phyloP scores from a whole-genome alignment of 2,329 filamentous ascomycete species.

The Xylariaceae sp. region DNA sequence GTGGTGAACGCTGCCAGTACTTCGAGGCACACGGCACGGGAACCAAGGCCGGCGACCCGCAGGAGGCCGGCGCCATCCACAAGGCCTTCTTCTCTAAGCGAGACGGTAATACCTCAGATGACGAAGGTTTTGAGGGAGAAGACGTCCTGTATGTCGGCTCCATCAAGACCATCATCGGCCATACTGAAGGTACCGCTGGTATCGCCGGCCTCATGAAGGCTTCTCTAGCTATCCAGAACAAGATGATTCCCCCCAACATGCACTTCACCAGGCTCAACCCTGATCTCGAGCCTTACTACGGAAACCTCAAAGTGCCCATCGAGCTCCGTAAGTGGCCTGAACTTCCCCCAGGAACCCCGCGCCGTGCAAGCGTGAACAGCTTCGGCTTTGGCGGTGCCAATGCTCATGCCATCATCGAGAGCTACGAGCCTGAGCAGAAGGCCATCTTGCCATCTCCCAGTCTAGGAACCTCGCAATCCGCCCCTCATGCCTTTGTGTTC shows the following conservation, averaged over 20 bases:
- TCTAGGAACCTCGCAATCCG: neutral
- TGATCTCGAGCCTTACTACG: constrained; percentile 4
- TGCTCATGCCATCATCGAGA: constrained; percentile 18
- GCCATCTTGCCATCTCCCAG: neutral
- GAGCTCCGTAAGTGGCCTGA: constrained; percentile 5
- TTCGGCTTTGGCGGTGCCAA: constrained; percentile 20
- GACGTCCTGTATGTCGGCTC: constrained; percentile 6
- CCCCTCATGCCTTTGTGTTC: constrained; percentile 11
- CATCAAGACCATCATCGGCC: constrained; percentile 13
- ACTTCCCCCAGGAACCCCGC: constrained; percentile 1
- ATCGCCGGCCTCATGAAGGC: constrained; percentile 12
- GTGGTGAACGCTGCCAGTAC: constrained; percentile 17
- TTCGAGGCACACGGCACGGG: constrained; percentile 28
- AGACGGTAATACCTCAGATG: neutral
- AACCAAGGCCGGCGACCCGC: constrained; percentile 21
- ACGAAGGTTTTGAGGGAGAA: constrained; percentile 1
- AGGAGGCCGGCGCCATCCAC: constrained; percentile 20
- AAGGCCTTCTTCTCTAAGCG: constrained; percentile 7
- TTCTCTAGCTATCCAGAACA: constrained; percentile 3
- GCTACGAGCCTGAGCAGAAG: constrained; percentile 2
- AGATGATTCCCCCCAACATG: constrained; percentile 8
- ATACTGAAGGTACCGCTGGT: constrained; percentile 13
- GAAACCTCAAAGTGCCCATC: constrained; percentile 2
- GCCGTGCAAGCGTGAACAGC: constrained; percentile 17
- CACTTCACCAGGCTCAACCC: constrained; percentile 4